Conservation (phyloP, 1,139 yeast species). For the Nakaseomyces delphensis region DNA sequence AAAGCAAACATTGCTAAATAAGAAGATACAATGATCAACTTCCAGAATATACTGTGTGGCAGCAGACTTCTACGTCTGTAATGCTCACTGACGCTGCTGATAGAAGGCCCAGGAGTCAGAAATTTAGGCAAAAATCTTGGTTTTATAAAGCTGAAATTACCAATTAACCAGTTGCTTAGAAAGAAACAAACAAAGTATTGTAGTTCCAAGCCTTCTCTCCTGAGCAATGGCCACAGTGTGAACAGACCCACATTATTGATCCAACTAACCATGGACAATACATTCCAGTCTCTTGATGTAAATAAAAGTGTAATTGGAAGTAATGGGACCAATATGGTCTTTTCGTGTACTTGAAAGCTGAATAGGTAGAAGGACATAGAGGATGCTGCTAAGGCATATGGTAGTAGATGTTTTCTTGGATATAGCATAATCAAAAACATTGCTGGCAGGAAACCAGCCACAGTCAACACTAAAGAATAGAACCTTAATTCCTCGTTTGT, state of each 20-base stretch:
- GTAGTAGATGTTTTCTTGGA: constrained; percentile 44
- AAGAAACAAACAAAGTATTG: constrained; percentile 60
- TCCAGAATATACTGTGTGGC: constrained; percentile 49
- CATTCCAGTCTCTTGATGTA: constrained; percentile 48
- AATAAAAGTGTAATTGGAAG: constrained; percentile 70
- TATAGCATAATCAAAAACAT: constrained; percentile 44
- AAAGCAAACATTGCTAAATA: constrained; percentile 47
- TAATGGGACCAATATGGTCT: constrained; percentile 78
- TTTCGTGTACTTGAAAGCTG: constrained; percentile 94
- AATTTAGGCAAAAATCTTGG: constrained; percentile 37
- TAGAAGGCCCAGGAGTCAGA: constrained; percentile 38
- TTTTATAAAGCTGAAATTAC: constrained; percentile 42
- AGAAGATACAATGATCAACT: constrained; percentile 45
- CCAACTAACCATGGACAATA: constrained; percentile 74
- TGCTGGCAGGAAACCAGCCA: constrained; percentile 60
- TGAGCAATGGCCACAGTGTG: constrained; percentile 80
- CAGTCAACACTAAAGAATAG: constrained; percentile 55
- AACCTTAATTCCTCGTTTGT: constrained; percentile 51
- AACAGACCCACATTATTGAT: constrained; percentile 75
- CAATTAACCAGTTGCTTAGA: constrained; percentile 78
- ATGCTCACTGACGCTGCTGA: constrained; percentile 27
- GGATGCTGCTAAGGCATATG: constrained; percentile 74
- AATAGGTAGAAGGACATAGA: constrained; percentile 85
- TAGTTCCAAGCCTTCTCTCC: constrained; percentile 60
- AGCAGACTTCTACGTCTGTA: constrained; percentile 40